phyloP scores from a whole-genome alignment of 2,329 filamentous ascomycete genomes.

The Drechslera avenae region DNA sequence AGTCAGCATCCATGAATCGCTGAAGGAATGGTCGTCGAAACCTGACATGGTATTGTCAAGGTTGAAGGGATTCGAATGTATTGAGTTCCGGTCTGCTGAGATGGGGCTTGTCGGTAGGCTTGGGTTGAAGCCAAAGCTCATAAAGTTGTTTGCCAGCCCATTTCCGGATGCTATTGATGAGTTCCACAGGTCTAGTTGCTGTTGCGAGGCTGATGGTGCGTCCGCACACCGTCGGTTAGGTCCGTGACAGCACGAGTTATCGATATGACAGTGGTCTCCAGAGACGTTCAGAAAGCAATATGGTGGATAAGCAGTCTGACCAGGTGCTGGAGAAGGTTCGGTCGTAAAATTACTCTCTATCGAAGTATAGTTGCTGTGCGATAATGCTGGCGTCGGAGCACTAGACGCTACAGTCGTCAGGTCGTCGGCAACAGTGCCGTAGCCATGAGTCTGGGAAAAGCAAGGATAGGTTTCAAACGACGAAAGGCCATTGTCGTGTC shows the following conservation, averaged over 20 bases:
- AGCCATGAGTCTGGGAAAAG: constrained; percentile 34
- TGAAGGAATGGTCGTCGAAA: constrained; percentile 27
- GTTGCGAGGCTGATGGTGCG: constrained; percentile 30
- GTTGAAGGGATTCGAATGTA: constrained; percentile 22
- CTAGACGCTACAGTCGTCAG: constrained; percentile 33
- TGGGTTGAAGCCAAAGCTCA: constrained; percentile 33
- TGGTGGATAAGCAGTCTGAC: constrained; percentile 17
- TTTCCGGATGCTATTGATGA: constrained; percentile 34
- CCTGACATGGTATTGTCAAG: constrained; percentile 26
- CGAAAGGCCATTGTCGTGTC: constrained; percentile 27
- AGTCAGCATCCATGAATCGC: constrained; percentile 38
- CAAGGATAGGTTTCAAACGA: constrained; percentile 40
- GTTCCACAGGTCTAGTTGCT: constrained; percentile 36
- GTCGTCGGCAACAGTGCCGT: constrained; percentile 19
- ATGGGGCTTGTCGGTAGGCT: constrained; percentile 28
- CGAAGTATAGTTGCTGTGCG: constrained; percentile 42
- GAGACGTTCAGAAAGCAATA: constrained; percentile 40
- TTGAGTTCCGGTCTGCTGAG: constrained; percentile 22
- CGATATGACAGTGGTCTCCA: constrained; percentile 44
- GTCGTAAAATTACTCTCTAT: constrained; percentile 36
- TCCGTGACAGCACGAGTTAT: constrained; percentile 45
- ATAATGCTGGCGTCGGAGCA: constrained; percentile 36
- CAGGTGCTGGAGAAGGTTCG: constrained; percentile 33
- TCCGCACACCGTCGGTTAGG: constrained; percentile 36
- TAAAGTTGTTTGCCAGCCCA: constrained; percentile 32